A percentile compares a stretch with the other conserved stretches of the same genome.
These are phyloP conservation scores for Sclerotinia spermophila DNA, from an alignment of 2,329 filamentous ascomycete species.

Conservation along the genomic window DNA sequence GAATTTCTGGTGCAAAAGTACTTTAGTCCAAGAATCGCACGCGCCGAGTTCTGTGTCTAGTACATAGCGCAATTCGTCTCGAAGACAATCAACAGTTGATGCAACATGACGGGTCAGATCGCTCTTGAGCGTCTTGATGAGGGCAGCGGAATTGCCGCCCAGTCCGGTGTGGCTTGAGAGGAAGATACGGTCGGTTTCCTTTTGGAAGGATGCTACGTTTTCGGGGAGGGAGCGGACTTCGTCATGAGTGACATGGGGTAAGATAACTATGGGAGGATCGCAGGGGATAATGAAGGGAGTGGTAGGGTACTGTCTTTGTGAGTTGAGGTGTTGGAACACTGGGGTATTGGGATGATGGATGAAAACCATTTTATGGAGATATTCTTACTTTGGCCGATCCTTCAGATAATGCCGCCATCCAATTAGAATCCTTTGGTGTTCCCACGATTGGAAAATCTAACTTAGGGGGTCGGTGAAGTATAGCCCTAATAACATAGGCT, in stretches of 20 bases:
- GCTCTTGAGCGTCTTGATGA: constrained; percentile 25
- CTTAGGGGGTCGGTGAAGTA: background rate
- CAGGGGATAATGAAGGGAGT: background rate
- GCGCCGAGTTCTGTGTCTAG: constrained; percentile 29
- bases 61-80: constrained; percentile 31
- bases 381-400: background rate
- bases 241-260: background rate
- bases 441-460: background rate
- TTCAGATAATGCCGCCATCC: background rate
- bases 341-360: background rate
- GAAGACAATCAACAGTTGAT: constrained; percentile 23
- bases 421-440: background rate
- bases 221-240: background rate
- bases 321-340: background rate
- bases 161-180: background rate
- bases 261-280: background rate
- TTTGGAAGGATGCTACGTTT: background rate
- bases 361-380: background rate
- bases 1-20: background rate
- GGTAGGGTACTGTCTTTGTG: background rate
- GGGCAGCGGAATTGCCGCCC: background rate
- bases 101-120: constrained; percentile 30
- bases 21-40: constrained; percentile 27
- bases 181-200: background rate
- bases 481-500: background rate